A percentile compares a stretch with the other conserved stretches of the same genome.
These are phyloP conservation scores for Typha latifolia DNA, from an alignment of 176 grass and related monocot species.

Conservation along the genomic window DNA sequence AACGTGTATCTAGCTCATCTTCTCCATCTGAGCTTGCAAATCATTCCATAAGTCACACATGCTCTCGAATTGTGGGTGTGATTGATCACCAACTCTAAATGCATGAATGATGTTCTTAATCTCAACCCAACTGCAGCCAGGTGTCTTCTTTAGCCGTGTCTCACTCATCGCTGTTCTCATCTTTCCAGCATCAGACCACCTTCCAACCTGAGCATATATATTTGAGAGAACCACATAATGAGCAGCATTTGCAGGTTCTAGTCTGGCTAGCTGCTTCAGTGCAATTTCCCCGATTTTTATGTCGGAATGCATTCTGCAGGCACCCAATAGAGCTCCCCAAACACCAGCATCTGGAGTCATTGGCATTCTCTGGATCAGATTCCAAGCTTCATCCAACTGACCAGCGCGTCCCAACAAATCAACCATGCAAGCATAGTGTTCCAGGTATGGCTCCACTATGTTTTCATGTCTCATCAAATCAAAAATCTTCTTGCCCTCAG, in stretches of 20 bases:
- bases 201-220: slow-evolving; percentile 63
- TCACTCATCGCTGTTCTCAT: slow-evolving; percentile 53
- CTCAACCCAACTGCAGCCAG: slow-evolving; percentile 46
- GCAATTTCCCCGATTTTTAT: slow-evolving; percentile 62
- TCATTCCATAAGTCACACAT: slow-evolving; percentile 41
- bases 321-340: slow-evolving; percentile 80
- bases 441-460: slow-evolving; percentile 31
- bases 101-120: slow-evolving; percentile 38
- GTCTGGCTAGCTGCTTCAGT: slow-evolving; percentile 44
- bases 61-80: slow-evolving; percentile 37
- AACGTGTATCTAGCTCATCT: slow-evolving; percentile 43
- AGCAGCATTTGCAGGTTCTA: slow-evolving; percentile 39
- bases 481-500: slow-evolving; percentile 50
- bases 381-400: slow-evolving; percentile 48
- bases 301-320: slow-evolving; percentile 62
- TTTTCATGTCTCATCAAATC: slow-evolving; percentile 38
- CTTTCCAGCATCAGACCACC: slow-evolving; percentile 56
- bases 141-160: slow-evolving; percentile 58
- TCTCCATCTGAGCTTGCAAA: slow-evolving; percentile 44
- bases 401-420: slow-evolving; percentile 78
- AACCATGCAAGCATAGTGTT: slow-evolving; percentile 88
- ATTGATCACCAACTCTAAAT: slow-evolving; percentile 44
- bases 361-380: slow-evolving; percentile 64
- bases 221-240: slow-evolving; percentile 73
- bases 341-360: slow-evolving; percentile 48